Conservation (phyloP, 164 flowering plant genomes). For the Malania oleifera region DNA sequence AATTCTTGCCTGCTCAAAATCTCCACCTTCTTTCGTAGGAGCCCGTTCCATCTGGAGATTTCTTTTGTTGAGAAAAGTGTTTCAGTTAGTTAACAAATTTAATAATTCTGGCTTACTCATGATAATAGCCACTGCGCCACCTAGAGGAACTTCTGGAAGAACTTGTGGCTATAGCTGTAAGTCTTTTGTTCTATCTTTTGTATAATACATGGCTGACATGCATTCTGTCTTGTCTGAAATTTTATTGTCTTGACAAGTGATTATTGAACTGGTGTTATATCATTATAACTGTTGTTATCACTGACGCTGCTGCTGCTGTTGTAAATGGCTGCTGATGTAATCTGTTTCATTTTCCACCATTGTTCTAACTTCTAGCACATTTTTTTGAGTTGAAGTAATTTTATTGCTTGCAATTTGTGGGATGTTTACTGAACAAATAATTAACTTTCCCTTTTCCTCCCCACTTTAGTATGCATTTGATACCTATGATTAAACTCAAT, state of each 20-base stretch:
- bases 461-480: no score
- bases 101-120: neutral
- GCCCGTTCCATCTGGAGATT: constrained; percentile 2
- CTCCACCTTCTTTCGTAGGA: neutral
- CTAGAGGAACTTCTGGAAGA: constrained; percentile 76
- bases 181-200: constrained; percentile 13
- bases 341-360: neutral
- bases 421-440: no score
- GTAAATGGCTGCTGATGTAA: neutral
- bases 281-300: no score
- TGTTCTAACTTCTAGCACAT: neutral
- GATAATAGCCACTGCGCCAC: constrained; percentile 59
- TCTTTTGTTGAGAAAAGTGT: neutral
- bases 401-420: no score
- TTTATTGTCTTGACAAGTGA: no score
- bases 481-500: no score
- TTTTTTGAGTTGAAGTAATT: neutral
- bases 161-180: constrained; percentile 74
- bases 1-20: neutral
- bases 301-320: neutral
- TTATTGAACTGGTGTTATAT: neutral
- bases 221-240: no score
- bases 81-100: neutral
- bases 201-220: neutral
- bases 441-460: no score